phyloP scores from a whole-genome alignment of 2,329 filamentous ascomycete species.

The Fusarium sp. region DNA sequence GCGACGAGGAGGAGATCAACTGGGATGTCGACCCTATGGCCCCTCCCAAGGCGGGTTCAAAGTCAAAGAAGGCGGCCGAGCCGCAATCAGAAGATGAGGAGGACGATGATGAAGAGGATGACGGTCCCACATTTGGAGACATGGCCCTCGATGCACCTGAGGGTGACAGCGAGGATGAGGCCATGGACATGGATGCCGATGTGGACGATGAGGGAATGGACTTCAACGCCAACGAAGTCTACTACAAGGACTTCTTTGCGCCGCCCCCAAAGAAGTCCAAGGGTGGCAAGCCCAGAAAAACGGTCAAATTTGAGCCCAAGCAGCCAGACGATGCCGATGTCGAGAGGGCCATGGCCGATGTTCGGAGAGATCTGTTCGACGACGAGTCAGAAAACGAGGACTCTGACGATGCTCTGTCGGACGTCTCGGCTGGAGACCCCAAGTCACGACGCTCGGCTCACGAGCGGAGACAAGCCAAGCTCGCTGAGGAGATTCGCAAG shows the following conservation, averaged over 20 bases:
- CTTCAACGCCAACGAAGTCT: constrained; percentile 83
- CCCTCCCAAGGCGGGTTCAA: constrained; percentile 44
- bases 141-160: constrained; percentile 76
- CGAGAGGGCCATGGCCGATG: constrained; percentile 82
- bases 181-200: constrained; percentile 57
- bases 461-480: constrained; percentile 83
- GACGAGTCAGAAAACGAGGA: constrained; percentile 71
- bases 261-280: constrained; percentile 78
- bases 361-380: constrained; percentile 90
- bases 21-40: constrained; percentile 81
- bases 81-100: constrained; percentile 46
- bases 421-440: constrained; percentile 72
- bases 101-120: constrained; percentile 76
- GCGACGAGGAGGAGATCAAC: constrained; percentile 86
- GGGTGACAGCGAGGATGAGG: constrained; percentile 71
- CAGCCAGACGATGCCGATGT: constrained; percentile 70
- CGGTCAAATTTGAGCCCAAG: constrained; percentile 52
- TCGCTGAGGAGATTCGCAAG: constrained; percentile 88
- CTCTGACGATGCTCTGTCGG: constrained; percentile 69
- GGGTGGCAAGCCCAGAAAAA: constrained; percentile 55
- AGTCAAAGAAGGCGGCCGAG: constrained; percentile 44
- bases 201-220: constrained; percentile 66
- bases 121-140: constrained; percentile 83
- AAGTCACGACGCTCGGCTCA: constrained; percentile 82
- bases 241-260: constrained; percentile 93